Evolutionary conservation across 305 asterid genomes (phyloP).

Genomic region (Andrographis paniculata): DNA sequence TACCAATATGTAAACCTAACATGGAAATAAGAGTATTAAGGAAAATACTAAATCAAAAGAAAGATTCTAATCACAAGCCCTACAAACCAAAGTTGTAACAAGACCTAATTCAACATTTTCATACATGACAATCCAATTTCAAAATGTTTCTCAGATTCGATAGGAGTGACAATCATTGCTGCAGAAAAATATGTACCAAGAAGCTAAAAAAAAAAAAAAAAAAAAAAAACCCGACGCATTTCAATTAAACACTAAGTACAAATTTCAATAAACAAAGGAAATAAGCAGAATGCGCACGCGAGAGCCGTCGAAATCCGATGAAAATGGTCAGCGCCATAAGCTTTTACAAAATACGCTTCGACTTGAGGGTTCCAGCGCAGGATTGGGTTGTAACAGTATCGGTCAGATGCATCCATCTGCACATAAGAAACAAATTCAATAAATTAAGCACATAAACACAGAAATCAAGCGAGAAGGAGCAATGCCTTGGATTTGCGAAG

Average conservation of each 20-base stretch:
- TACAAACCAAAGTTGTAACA: neutral
- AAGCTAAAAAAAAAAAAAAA: neutral
- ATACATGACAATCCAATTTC: constrained; percentile 8
- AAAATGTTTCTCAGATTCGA: neutral
- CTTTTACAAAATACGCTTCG: constrained; percentile 62
- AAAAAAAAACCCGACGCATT: neutral
- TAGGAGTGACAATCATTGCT: neutral
- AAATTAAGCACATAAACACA: constrained; percentile 12
- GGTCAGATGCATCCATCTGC: constrained; percentile 64
- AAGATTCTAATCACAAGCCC: neutral
- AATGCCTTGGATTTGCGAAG: constrained; percentile 19
- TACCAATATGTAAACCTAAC: neutral
- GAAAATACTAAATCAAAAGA: neutral
- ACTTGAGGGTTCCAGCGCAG: constrained; percentile 69
- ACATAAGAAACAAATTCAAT: constrained; percentile 5
- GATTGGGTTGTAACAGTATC: constrained; percentile 61
- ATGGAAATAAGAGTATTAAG: neutral
- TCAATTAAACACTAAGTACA: neutral
- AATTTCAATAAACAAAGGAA: neutral
- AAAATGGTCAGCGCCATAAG: constrained; percentile 74
- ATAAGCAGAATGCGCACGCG: constrained; percentile 28
- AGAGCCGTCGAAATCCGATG: constrained; percentile 61
- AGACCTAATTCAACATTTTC: neutral
- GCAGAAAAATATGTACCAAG: constrained; percentile 1
- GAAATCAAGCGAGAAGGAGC: neutral